These are phyloP conservation scores for Botrytis pseudocinerea DNA, from an alignment of 2,329 filamentous ascomycete species.

Conservation along the genomic window DNA sequence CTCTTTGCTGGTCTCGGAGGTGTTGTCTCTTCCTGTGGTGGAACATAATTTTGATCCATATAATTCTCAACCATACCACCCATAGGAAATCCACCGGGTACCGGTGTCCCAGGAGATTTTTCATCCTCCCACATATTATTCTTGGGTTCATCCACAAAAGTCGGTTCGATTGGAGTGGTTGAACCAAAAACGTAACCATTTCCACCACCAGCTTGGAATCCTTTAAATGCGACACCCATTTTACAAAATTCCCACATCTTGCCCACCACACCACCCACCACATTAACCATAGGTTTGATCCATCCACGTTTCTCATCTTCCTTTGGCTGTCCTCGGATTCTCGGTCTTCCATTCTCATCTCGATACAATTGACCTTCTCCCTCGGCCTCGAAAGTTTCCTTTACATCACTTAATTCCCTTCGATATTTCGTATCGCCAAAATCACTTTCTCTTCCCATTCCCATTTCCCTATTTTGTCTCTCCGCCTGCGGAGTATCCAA, in stretches of 20 bases:
- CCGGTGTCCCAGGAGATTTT: conserved; percentile 23
- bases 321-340: conserved; percentile 59
- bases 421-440: conserved; percentile 45
- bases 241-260: conserved; percentile 82
- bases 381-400: conserved; percentile 14
- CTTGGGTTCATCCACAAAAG: conserved; percentile 15
- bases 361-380: conserved; percentile 17
- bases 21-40: conserved; percentile 41
- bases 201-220: conserved; percentile 85
- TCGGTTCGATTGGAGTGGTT: not conserved
- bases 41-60: conserved; percentile 39
- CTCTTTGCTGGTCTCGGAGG: conserved; percentile 49
- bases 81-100: not conserved
- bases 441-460: conserved; percentile 32
- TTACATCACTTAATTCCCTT: conserved; percentile 32
- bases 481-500: conserved; percentile 47
- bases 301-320: conserved; percentile 18
- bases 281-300: conserved; percentile 46
- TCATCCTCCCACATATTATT: conserved; percentile 31
- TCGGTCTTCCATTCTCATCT: conserved; percentile 30
- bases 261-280: conserved; percentile 67
- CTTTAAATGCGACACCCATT: conserved; percentile 65
- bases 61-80: conserved; percentile 38
- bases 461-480: conserved; percentile 37
- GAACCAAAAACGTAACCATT: conserved; percentile 54